Base-by-base conservation (phyloP, 257 asterid species). In the Solanum gracilifrons region DNA sequence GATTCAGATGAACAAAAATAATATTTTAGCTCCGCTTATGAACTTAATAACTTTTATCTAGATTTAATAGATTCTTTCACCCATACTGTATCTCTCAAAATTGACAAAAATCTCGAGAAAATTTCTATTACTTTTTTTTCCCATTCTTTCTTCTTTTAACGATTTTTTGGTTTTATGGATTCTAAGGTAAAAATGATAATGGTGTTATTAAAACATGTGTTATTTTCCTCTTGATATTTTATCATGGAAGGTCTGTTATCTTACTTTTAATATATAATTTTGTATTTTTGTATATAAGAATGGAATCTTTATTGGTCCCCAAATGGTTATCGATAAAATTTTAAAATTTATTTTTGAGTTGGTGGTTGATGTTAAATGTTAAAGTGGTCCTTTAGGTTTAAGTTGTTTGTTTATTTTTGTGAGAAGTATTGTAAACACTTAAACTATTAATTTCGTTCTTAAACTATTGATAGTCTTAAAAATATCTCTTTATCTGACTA, bases 401-500 rank as follows among this genome's bases (percentile, higher is more conserved):
- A 62, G 7, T 62, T 62, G 31, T n/a, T 62, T 62, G 7, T 62
- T 62, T 62, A 4, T 23, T 62, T 55, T 55, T 6, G 62, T 51
- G n/a, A 2, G 1, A 16, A 51, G 3, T 51, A 51, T 51, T 1
- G 23, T 5, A 16, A 16, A 51, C 4, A 2, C 4, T 51, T 0
- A 51, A 51, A 16, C 0, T 51, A 0, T 51, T 51, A 6, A 51
- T 18, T 51, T 18, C 1, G 1, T 18, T 6, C 0, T 51, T 51
- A 6, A 18, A 51, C 0, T 51, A 51, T 46, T 46, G 20, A 46
- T 46, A 51, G 10, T 51, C 1, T 51, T 18, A 51, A 18, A 51
- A 18, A 51, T 51, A 55, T 0, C 1, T 18, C 0, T 20, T 1
- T 55, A 7, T 20, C 1, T 55, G 5, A 55, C 1, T 3, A 55